phyloP scores from a whole-genome alignment of 345 rosid genomes.

The Atalantia buxifolia region DNA sequence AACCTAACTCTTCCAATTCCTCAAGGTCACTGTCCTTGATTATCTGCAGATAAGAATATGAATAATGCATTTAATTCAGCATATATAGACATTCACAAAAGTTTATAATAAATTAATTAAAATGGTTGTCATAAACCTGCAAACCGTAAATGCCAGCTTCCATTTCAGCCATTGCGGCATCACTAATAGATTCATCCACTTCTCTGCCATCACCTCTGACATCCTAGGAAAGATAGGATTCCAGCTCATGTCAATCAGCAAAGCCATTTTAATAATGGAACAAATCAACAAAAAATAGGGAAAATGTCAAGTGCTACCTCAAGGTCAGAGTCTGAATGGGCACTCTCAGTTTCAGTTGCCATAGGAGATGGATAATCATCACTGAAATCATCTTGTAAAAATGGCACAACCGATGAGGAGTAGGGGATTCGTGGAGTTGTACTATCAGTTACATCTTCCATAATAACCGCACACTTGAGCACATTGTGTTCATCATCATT shows the following conservation, averaged over 20 bases:
- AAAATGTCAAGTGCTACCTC: constrained; percentile 42
- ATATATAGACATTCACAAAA: not conserved
- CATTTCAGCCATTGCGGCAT: constrained; percentile 62
- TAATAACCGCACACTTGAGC: constrained; percentile 27
- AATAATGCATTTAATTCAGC: not conserved
- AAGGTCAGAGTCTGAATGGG: constrained; percentile 29
- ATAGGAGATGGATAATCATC: constrained; percentile 30
- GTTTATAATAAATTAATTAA: not conserved
- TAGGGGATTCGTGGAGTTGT: constrained; percentile 31
- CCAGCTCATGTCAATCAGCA: constrained; percentile 3
- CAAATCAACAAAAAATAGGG: not conserved
- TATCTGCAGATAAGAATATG: constrained; percentile 35
- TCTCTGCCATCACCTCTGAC: constrained; percentile 30
- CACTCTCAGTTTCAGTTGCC: constrained; percentile 27
- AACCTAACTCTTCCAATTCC: constrained; percentile 79
- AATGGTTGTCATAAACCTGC: constrained; percentile 44
- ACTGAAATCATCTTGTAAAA: constrained; percentile 34
- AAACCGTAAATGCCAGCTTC: constrained; percentile 76
- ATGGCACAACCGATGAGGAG: constrained; percentile 38
- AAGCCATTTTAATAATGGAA: not conserved
- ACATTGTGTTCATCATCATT: constrained; percentile 18
- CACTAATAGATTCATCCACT: constrained; percentile 43
- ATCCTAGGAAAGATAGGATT: constrained; percentile 35
- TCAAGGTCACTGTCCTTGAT: constrained; percentile 75
- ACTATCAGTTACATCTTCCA: constrained; percentile 68